Evolutionary conservation across 2,329 filamentous ascomycete genomes (phyloP), one percentile per base, ranked within the genome.

Genomic region (Aschersonia sp.): DNA sequence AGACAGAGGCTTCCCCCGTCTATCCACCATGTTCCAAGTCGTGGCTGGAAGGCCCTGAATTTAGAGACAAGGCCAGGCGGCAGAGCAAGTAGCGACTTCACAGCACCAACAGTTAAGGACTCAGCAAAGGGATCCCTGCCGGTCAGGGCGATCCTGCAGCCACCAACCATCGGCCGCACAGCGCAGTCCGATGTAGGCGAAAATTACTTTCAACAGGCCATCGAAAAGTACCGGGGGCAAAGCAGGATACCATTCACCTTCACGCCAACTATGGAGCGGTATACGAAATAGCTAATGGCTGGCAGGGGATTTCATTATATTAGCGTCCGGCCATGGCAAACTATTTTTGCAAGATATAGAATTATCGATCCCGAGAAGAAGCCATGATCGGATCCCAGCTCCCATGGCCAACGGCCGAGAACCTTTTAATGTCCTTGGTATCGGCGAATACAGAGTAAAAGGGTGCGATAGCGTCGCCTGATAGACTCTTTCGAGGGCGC

Each of bases 301-400:
- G 72, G 71, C 2, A 65, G 73, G 22, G 68, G 66, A 1, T 74
- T 65, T 47, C 68, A 69, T 46, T 73, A 78, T 50, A 60, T 79
- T 4, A 54, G 59, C 5, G 67, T 79, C 5, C 59, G 59, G 32
- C 49, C 57, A 2, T 77, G 69, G 66, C 60, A 69, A 32, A 54
- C 47, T 6, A 59, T 75, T 7, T 68, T 71, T 41, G 47, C 55
- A 9, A 50, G 53, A 30, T 54, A 56, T 47, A 52, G 48, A 30
- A 62, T 63, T 44, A 51, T 54, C 7, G 49, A 57, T 40, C 53
- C 55, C 46, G 50, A 59, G 51, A 46, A 45, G 42, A 43, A 45
- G 6, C 31, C 22, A 43, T 8, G 43, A 10, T 12, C 9, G 39
- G 22, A 22, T 4, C 4, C 22, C 22, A 22, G 22, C 22, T 22